Conservation (phyloP, 176 grass and related monocot genomes). For the Oryza meyeriana region DNA sequence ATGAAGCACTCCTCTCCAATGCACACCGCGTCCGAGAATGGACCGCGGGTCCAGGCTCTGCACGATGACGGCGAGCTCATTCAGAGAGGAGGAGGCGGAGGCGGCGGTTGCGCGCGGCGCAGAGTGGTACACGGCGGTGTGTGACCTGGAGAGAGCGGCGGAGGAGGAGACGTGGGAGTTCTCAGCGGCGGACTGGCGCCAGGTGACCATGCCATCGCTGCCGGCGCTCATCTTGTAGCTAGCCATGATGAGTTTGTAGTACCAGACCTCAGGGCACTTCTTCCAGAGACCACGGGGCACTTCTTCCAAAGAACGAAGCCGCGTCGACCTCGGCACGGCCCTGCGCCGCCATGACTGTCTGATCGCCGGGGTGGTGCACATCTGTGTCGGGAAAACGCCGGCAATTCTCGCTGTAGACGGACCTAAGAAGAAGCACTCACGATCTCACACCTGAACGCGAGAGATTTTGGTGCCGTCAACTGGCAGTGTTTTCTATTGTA, state of each 20-base stretch:
- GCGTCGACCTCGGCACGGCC: constrained; percentile 71
- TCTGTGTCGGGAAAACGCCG: too few relatives aligned
- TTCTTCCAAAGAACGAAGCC: constrained; percentile 97
- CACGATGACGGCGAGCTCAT: neutral
- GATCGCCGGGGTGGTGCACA: constrained; percentile 76
- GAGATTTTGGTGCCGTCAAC: too few relatives aligned
- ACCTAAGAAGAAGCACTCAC: too few relatives aligned
- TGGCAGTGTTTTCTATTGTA: too few relatives aligned
- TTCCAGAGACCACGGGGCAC: too few relatives aligned
- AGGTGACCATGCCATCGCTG: constrained; percentile 74
- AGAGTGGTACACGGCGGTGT: too few relatives aligned
- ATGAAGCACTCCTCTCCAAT: constrained; percentile 96
- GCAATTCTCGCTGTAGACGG: too few relatives aligned
- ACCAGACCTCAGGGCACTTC: constrained; percentile 97
- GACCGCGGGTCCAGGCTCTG: constrained; percentile 82
- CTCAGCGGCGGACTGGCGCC: constrained; percentile 80
- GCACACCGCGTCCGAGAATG: constrained; percentile 91
- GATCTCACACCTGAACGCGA: too few relatives aligned
- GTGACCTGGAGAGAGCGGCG: constrained; percentile 87
- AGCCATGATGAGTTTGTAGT: constrained; percentile 91
- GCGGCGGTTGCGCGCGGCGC: too few relatives aligned
- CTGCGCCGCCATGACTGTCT: constrained; percentile 56
- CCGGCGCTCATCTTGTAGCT: constrained; percentile 89
- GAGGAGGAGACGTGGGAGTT: constrained; percentile 48
- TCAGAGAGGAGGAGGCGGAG: neutral